Percentiles rank a stretch among this genome's conserved stretches.
phyloP scores from a whole-genome alignment of 2,329 filamentous ascomycete species.

The Pseudogymnoascus pannorum region DNA sequence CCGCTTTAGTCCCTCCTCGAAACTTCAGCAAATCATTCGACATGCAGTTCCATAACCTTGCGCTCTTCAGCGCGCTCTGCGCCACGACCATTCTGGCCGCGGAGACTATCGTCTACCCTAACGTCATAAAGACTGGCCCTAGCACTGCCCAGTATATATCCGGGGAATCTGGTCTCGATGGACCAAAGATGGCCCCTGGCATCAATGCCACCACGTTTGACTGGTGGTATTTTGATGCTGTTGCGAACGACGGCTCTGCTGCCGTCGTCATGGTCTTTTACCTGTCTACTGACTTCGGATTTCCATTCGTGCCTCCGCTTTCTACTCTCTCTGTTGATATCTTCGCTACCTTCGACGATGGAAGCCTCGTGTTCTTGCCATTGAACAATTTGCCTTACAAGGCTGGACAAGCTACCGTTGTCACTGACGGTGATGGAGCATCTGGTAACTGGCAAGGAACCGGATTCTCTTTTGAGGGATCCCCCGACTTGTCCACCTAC shows the following conservation, averaged over 20 bases:
- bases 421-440: slow-evolving; percentile 10
- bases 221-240: slow-evolving; percentile 37
- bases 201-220: slow-evolving; percentile 24
- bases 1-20: not conserved
- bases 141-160: not conserved
- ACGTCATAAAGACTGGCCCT: not conserved
- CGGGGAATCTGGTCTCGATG: slow-evolving; percentile 13
- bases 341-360: slow-evolving; percentile 14
- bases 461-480: slow-evolving; percentile 14
- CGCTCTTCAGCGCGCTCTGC: not conserved
- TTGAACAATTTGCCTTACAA: slow-evolving; percentile 5
- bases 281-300: slow-evolving; percentile 26
- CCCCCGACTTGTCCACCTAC: slow-evolving; percentile 15
- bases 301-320: slow-evolving; percentile 27
- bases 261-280: slow-evolving; percentile 30
- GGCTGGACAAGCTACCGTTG: slow-evolving; percentile 10
- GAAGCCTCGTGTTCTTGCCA: slow-evolving; percentile 8
- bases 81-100: not conserved
- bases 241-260: slow-evolving; percentile 24
- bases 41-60: not conserved
- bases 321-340: slow-evolving; percentile 12
- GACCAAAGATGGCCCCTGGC: slow-evolving; percentile 17
- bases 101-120: not conserved
- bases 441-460: slow-evolving; percentile 15
- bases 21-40: not conserved